A percentile compares a stretch with the other conserved stretches of the same genome.
phyloP scores from a whole-genome alignment of 2,329 filamentous ascomycete genomes.

The Scortechinia acanthostroma region DNA sequence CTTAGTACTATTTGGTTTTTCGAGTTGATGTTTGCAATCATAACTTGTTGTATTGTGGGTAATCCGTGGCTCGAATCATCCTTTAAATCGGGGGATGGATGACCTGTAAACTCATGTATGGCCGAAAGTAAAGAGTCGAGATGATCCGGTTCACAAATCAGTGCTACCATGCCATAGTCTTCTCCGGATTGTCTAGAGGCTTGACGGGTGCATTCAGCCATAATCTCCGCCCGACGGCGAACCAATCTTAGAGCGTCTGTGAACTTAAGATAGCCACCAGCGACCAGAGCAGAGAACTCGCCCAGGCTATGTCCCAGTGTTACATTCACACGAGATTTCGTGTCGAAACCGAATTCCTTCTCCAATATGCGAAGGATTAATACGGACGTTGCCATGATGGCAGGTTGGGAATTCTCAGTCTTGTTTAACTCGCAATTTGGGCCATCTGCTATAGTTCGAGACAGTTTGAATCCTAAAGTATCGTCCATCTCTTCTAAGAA shows the following conservation, averaged over 20 bases:
- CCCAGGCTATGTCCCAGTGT: slow-evolving; percentile 55
- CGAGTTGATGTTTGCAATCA: slow-evolving; percentile 56
- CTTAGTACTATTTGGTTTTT: slow-evolving; percentile 61
- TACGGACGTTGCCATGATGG: slow-evolving; percentile 57
- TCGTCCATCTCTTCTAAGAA: slow-evolving; percentile 39
- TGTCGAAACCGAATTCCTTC: slow-evolving; percentile 49
- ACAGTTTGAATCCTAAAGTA: not conserved
- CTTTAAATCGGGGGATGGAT: no score
- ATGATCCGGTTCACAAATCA: slow-evolving; percentile 51
- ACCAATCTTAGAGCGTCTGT: slow-evolving; percentile 45
- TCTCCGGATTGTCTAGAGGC: slow-evolving; percentile 38
- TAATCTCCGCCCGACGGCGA: slow-evolving; percentile 46
- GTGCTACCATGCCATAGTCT: slow-evolving; percentile 55
- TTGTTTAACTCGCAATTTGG: slow-evolving; percentile 48
- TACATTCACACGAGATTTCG: slow-evolving; percentile 43
- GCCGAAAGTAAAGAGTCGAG: slow-evolving; percentile 40
- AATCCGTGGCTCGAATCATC: not conserved
- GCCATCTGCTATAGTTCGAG: slow-evolving; percentile 43
- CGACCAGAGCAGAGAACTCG: slow-evolving; percentile 55
- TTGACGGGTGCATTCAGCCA: slow-evolving; percentile 45
- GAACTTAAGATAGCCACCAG: slow-evolving; percentile 47
- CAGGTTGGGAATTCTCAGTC: slow-evolving; percentile 57
- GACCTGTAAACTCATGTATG: slow-evolving; percentile 47
- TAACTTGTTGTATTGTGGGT: slow-evolving; percentile 29
- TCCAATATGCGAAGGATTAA: slow-evolving; percentile 54